Evolutionary conservation across 2,329 filamentous ascomycete species (phyloP), one percentile per base, ranked within the genome.

Genomic region (Colletotrichum sp.): DNA sequence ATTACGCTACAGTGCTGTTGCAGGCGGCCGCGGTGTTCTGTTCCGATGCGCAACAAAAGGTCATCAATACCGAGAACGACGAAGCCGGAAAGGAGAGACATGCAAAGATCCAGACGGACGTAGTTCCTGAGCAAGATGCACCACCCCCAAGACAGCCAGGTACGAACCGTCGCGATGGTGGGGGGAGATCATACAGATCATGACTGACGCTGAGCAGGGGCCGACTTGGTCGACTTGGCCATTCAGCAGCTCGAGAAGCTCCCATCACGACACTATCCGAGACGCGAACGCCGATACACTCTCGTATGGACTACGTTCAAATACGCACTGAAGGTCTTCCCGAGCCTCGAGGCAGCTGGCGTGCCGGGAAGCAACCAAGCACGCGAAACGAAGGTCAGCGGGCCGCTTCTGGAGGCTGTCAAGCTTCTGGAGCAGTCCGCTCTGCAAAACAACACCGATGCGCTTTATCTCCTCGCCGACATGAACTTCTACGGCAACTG

Each of bases 401-500:
- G 88, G 0, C 86, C 87, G 36, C 85, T 92, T 7, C 81, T 87
- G 28, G 88, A 89, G 34, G 90, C 90, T 7, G 88, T 91, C 28
- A 85, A 85, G 70, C 84, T 91, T 26, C 87, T 92, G 24, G 86
- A 91, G 77, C 85, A 89, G 72, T 89, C 90, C 1, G 88, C 89
- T 16, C 84, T 85, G 18, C 85, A 88, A 77, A 91, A 91, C 78
- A 92, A 95, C 82, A 90, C 95, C 3, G 96, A 99, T 83, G 97
- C 97, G 7, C 91, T 99, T 62, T 98, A 94, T 82, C 88, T 98
- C 18, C 90, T 99, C 28, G 97, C 95, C 21, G 95, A 99, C 83
- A 93, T 99, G 90, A 98, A 98, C 87, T 99, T 99, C 85, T 96
- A 97, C 81, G 97, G 97, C 83, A 98, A 99, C 85, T 98, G 94